Base-by-base conservation (phyloP, 441 rosid species). In the Hypseocharis bilobata region DNA sequence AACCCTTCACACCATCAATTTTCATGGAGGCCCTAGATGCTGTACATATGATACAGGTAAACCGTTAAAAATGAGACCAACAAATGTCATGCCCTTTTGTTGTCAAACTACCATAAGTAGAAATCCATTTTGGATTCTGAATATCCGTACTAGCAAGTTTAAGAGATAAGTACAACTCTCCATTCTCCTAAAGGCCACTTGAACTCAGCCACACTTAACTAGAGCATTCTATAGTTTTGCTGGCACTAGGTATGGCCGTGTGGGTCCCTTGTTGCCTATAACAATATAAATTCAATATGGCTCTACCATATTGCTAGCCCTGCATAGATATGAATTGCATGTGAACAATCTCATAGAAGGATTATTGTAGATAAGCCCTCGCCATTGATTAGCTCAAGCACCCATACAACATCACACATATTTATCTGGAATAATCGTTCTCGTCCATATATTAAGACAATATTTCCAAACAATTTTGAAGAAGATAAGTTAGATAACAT, bases 1-100 rank as follows among this genome's bases (percentile, higher is more conserved):
- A 89, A 77, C 82, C 81, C 80, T 81, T 91, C 68, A 91, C 96
- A 17, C 99, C 97, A 38, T 86, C 99, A 57, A 93, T 88, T 71
- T 77, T 88, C 7, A 87, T 65, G 64, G 88, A 82, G 65, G 80
- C 80, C 73, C 64, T 84, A 17, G 92, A 85, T 26, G 74, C 96
- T 91, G 81, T 22, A 56, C 23, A 42, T 5, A 52, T 34, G 28
- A 23, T n/a, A 22, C 27, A 61, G 52, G 72, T 63, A 69, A 25
- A 70, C 2, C 29, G 42, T 67, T 63, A 69, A 71, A 29, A 59
- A 45, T 65, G 47, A 58, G n/a, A 62, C n/a, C 61, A 52, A 44
- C 54, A 64, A 7, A 64, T 11, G 28, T 23, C 40, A 7, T 40
- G 32, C 26, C 22, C 13, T 6, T 0, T 4, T 13, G 22, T 14